A percentile compares a stretch with the other conserved stretches of the same genome.
Conservation (phyloP, 176 grass and related monocot species). For the Canna indica region DNA sequence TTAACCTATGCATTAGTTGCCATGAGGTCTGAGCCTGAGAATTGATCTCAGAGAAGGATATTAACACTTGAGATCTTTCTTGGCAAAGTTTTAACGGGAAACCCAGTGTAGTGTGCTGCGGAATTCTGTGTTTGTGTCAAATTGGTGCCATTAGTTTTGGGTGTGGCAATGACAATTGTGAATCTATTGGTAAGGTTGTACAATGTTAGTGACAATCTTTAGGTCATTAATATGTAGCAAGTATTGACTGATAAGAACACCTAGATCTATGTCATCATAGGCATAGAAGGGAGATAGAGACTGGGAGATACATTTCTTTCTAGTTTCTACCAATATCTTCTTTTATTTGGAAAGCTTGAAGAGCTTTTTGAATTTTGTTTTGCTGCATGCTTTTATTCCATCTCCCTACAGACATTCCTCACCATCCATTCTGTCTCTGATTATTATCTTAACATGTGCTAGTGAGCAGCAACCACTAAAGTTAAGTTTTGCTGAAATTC, state of each 20-base stretch:
- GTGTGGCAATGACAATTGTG: not conserved
- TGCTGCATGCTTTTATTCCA: not conserved
- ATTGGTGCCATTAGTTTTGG: not conserved
- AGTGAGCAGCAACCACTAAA: slow-evolving; percentile 98
- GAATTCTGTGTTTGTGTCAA: too few relatives aligned
- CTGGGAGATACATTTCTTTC: too few relatives aligned
- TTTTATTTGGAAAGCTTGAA: not conserved
- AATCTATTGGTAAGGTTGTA: not conserved
- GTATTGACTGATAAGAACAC: not conserved
- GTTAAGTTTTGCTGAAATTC: slow-evolving; percentile 87
- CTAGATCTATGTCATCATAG: not conserved
- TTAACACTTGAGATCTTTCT: not conserved
- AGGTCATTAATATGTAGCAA: not conserved
- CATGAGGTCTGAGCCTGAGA: not conserved
- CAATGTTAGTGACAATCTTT: not conserved
- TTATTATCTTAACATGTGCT: slow-evolving; percentile 23
- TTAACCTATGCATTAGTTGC: not conserved
- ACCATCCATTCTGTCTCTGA: slow-evolving; percentile 26
- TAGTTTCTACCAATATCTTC: too few relatives aligned
- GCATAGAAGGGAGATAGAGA: too few relatives aligned
- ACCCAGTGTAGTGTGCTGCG: too few relatives aligned
- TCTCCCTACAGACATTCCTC: slow-evolving; percentile 6
- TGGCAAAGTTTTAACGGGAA: too few relatives aligned
- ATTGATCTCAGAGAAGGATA: not conserved
- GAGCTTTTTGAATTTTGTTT: not conserved